Evolutionary conservation across 2,329 filamentous ascomycete genomes (phyloP).

Genomic region (Arthrobotrys pseudoclavata): DNA sequence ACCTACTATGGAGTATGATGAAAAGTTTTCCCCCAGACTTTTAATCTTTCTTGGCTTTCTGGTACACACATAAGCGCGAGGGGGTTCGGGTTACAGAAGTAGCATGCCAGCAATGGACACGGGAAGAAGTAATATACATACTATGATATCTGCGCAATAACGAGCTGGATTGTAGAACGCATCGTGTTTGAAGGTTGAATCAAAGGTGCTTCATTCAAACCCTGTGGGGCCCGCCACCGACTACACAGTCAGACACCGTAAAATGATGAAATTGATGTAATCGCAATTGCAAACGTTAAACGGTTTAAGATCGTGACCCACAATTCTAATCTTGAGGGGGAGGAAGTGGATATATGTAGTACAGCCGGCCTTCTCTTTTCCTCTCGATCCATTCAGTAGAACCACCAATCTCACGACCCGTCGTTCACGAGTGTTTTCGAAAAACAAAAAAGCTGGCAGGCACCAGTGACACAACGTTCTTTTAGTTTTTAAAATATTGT

Average conservation of each 20-base stretch:
- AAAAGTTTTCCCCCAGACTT: too few relatives aligned
- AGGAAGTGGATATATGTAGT: slow-evolving; percentile 30
- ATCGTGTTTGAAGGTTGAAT: slow-evolving; percentile 59
- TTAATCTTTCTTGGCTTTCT: too few relatives aligned
- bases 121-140: slow-evolving; percentile 22
- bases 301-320: too few relatives aligned
- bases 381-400: slow-evolving; percentile 4
- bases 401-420: slow-evolving; percentile 25
- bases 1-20: neutral
- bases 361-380: neutral
- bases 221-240: slow-evolving; percentile 42
- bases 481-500: slow-evolving; percentile 47
- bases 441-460: slow-evolving; percentile 42
- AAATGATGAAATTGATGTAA: slow-evolving; percentile 24
- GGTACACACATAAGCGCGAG: slow-evolving; percentile 14
- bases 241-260: slow-evolving; percentile 10
- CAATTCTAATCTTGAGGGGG: neutral
- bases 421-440: slow-evolving; percentile 37
- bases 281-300: too few relatives aligned
- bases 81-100: slow-evolving; percentile 8
- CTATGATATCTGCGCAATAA: neutral
- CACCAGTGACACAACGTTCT: slow-evolving; percentile 54
- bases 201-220: slow-evolving; percentile 56
- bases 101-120: slow-evolving; percentile 7
- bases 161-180: slow-evolving; percentile 35